Percentiles rank a stretch among this genome's conserved stretches.
phyloP scores from a whole-genome alignment of 805 yeast genomes.

The Spathaspora boniae region DNA sequence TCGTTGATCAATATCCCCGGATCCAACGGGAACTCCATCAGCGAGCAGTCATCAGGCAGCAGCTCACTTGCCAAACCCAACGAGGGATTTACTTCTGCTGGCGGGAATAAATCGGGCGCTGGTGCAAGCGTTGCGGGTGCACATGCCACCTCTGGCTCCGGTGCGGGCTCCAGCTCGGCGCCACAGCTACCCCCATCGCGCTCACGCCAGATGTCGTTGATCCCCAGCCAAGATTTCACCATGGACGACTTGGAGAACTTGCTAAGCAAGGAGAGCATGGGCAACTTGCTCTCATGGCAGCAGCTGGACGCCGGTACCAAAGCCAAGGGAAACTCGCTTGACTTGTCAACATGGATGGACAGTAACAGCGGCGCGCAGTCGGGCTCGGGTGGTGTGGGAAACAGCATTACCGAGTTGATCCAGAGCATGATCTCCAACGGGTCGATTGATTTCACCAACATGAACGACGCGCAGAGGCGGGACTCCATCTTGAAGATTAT shows the following conservation, averaged over 20 bases:
- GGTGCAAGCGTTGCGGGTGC: slow-evolving; percentile 3
- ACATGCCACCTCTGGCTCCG: slow-evolving; percentile 4
- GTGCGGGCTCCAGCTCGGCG: slow-evolving; percentile 3
- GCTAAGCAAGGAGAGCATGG: slow-evolving; percentile 30
- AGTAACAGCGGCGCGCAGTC: slow-evolving; percentile 18
- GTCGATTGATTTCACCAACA: slow-evolving; percentile 34
- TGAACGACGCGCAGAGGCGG: slow-evolving; percentile 39
- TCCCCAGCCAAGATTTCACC: slow-evolving; percentile 20
- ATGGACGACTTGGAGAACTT: slow-evolving; percentile 32
- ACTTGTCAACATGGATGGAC: slow-evolving; percentile 16
- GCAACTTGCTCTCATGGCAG: slow-evolving; percentile 29
- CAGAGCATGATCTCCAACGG: slow-evolving; percentile 32
- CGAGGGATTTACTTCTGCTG: slow-evolving; percentile 12
- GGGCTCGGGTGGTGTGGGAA: slow-evolving; percentile 23
- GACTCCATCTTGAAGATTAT: slow-evolving; percentile 36
- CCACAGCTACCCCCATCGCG: slow-evolving; percentile 8
- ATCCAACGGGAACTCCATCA: slow-evolving; percentile 30
- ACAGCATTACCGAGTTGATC: slow-evolving; percentile 30
- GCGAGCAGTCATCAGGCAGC: slow-evolving; percentile 17
- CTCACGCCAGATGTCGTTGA: slow-evolving; percentile 19
- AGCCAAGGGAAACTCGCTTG: slow-evolving; percentile 23
- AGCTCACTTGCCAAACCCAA: too few relatives aligned
- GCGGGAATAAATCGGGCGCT: slow-evolving; percentile 8
- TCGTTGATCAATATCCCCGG: slow-evolving; percentile 38
- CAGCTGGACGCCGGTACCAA: slow-evolving; percentile 16